Evolutionary conservation across 371 early-diverging fungal species (phyloP).

Genomic region (Encephalitozoon cuniculi): DNA sequence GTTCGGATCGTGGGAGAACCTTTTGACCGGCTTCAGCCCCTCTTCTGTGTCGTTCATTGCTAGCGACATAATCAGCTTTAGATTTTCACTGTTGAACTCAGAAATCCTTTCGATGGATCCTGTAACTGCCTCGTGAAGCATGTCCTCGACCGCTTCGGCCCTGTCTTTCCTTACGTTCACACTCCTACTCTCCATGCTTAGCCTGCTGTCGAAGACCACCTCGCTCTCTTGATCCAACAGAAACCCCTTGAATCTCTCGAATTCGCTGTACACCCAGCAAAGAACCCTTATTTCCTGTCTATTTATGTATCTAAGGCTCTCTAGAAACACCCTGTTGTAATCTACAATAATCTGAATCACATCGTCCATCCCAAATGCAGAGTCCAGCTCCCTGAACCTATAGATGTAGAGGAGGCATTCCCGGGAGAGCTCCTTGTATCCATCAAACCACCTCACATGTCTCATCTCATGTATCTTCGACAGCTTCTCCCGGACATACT

Average conservation of each 20-base stretch:
- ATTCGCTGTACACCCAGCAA: slow-evolving; percentile 30
- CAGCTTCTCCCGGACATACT: slow-evolving; percentile 11
- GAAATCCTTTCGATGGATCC: slow-evolving; percentile 3
- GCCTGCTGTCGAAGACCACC: slow-evolving; percentile 18
- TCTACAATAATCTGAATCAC: slow-evolving; percentile 16
- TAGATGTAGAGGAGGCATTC: slow-evolving; percentile 23
- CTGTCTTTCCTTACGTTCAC: neutral
- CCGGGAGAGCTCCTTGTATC: slow-evolving; percentile 30
- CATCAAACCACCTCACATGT: slow-evolving; percentile 43
- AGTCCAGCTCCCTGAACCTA: neutral
- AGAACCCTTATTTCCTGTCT: slow-evolving; percentile 46
- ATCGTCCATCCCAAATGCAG: neutral
- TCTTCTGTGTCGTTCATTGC: slow-evolving; percentile 32
- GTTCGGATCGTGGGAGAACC: slow-evolving; percentile 29
- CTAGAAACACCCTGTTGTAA: slow-evolving; percentile 28
- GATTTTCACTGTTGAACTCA: slow-evolving; percentile 27
- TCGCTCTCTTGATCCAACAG: slow-evolving; percentile 25
- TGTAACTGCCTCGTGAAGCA: neutral
- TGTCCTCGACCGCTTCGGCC: neutral
- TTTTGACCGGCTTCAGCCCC: slow-evolving; percentile 14
- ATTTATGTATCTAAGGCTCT: slow-evolving; percentile 42
- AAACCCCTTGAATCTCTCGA: slow-evolving; percentile 39
- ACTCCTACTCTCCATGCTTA: neutral
- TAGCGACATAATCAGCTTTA: slow-evolving; percentile 42
- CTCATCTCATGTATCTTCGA: slow-evolving; percentile 17